phyloP scores from a whole-genome alignment of 192 early-diverging fungal genomes.

The Coemansia sp. region DNA sequence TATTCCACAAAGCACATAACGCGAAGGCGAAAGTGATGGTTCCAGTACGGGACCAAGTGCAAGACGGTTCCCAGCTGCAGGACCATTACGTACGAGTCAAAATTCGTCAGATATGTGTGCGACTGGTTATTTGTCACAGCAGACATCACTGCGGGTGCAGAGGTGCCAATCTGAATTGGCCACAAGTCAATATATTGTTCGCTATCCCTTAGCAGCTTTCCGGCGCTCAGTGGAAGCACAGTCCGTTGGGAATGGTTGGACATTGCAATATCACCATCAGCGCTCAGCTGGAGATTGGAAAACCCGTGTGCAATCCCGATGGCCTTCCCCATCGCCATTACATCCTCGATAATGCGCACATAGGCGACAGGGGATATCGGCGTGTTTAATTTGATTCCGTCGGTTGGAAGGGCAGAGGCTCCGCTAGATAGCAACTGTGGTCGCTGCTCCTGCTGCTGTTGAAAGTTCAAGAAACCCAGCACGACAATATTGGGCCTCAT shows the following conservation, averaged over 20 bases:
- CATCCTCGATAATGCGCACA: slow-evolving; percentile 71
- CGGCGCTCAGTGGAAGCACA: slow-evolving; percentile 1
- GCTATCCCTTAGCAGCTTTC: neutral
- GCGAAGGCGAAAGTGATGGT: slow-evolving; percentile 58
- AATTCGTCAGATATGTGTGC: slow-evolving; percentile 52
- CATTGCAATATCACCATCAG: slow-evolving; percentile 12
- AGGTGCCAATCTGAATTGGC: slow-evolving; percentile 65
- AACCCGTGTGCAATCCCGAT: slow-evolving; percentile 69
- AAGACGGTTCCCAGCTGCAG: slow-evolving; percentile 73
- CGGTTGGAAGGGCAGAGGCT: slow-evolving; percentile 49
- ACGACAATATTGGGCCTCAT: slow-evolving; percentile 71
- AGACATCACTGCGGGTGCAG: slow-evolving; percentile 5
- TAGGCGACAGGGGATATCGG: slow-evolving; percentile 61
- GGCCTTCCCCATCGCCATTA: slow-evolving; percentile 65
- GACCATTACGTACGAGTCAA: slow-evolving; percentile 73
- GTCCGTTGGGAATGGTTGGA: neutral
- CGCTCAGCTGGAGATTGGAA: slow-evolving; percentile 32
- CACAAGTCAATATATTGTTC: slow-evolving; percentile 67
- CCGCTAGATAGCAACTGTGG: neutral
- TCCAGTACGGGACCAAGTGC: slow-evolving; percentile 70
- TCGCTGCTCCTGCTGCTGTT: neutral
- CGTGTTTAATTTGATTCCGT: slow-evolving; percentile 57
- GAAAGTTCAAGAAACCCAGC: slow-evolving; percentile 57
- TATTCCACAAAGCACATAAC: slow-evolving; percentile 73
- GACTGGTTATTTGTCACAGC: slow-evolving; percentile 20